Conservation (phyloP, 148 eudicot genomes). For the Cornus suecica region DNA sequence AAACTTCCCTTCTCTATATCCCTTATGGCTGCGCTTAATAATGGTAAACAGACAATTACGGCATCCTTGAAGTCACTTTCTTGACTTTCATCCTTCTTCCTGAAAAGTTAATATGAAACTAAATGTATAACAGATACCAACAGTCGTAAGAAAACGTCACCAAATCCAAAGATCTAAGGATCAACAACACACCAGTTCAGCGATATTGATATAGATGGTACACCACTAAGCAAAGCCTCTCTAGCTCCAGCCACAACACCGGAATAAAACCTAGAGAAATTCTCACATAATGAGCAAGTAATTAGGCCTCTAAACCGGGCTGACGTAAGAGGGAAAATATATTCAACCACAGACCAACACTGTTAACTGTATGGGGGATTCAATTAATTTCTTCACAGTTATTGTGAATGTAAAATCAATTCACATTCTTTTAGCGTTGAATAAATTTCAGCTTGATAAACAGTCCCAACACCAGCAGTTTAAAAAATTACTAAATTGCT, state of each 20-base stretch:
- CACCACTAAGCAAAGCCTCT: conserved; percentile 66
- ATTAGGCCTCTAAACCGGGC: background rate
- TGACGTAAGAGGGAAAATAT: background rate
- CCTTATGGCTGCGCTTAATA: conserved; percentile 53
- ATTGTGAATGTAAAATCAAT: no score
- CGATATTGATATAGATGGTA: conserved; percentile 69
- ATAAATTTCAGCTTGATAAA: no score
- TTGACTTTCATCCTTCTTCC: conserved; percentile 67
- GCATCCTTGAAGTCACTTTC: conserved; percentile 71
- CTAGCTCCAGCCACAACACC: conserved; percentile 78
- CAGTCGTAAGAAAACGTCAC: background rate
- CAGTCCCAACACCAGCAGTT: no score
- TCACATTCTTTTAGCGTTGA: no score
- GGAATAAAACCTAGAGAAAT: conserved; percentile 49
- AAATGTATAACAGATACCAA: background rate
- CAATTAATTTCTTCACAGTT: no score
- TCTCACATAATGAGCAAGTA: no score
- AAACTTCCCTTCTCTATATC: conserved; percentile 61
- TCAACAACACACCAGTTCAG: conserved; percentile 49
- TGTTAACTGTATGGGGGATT: background rate
- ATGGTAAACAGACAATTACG: conserved; percentile 55
- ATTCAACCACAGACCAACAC: background rate
- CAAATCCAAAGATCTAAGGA: background rate
- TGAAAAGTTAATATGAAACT: conserved; percentile 18
- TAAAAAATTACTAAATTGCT: no score